phyloP scores from a whole-genome alignment of 768 basidiomycete species.

The Boletus rex-veris region DNA sequence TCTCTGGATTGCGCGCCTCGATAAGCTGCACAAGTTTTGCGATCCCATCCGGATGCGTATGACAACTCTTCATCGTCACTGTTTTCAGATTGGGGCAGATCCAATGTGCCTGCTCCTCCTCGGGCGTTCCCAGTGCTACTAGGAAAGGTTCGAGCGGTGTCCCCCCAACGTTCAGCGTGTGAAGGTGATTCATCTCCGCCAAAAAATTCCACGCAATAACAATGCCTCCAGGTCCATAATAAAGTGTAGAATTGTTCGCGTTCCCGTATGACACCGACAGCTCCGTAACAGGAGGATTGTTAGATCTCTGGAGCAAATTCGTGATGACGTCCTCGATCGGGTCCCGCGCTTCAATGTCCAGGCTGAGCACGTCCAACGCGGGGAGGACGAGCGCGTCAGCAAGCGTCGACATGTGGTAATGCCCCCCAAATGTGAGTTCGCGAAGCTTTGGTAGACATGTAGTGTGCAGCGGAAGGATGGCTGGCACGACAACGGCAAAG shows the following conservation, averaged over 20 bases:
- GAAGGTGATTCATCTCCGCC: constrained; percentile 52
- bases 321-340: constrained; percentile 70
- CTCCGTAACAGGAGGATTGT: constrained; percentile 51
- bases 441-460: constrained; percentile 54
- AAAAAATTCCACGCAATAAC: constrained; percentile 70
- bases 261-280: constrained; percentile 62
- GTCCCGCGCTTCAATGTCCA: constrained; percentile 75
- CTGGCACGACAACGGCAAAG: constrained; percentile 56
- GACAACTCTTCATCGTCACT: constrained; percentile 62
- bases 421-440: constrained; percentile 59
- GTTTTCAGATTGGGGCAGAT: constrained; percentile 59
- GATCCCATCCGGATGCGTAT: constrained; percentile 61
- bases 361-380: constrained; percentile 49
- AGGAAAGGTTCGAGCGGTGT: constrained; percentile 65
- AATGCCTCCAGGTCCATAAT: constrained; percentile 56
- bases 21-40: constrained; percentile 69
- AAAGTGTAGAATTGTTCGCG: constrained; percentile 40
- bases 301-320: constrained; percentile 56
- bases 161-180: constrained; percentile 59
- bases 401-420: constrained; percentile 59
- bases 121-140: constrained; percentile 52
- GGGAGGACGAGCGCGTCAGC: constrained; percentile 62
- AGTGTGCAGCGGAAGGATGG: constrained; percentile 58
- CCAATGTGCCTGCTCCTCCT: constrained; percentile 59
- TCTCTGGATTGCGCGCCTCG: constrained; percentile 64